Percentiles rank a stretch among this genome's conserved stretches.
phyloP scores from a whole-genome alignment of 2,329 filamentous ascomycete species.

The Pezicula carpinea region DNA sequence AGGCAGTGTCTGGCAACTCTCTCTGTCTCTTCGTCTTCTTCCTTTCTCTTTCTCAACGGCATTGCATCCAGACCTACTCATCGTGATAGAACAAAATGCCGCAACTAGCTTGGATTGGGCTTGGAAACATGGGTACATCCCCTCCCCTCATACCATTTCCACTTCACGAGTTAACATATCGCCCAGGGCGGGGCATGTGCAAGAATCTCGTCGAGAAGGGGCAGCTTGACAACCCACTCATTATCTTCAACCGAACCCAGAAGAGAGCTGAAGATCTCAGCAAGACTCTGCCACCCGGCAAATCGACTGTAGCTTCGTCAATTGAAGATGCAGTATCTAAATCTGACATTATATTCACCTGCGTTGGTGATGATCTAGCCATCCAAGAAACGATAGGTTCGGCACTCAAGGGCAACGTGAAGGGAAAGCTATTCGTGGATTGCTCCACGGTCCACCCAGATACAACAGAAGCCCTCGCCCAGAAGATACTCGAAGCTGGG shows the following conservation, averaged over 20 bases:
- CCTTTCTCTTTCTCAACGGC: background rate
- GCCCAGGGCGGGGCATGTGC: conserved; percentile 59
- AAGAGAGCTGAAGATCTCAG: conserved; percentile 61
- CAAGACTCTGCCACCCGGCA: conserved; percentile 52
- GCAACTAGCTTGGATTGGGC: conserved; percentile 71
- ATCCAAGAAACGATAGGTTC: conserved; percentile 57
- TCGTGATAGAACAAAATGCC: conserved; percentile 38
- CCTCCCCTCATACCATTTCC: background rate
- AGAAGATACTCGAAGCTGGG: conserved; percentile 51
- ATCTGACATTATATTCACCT: conserved; percentile 78
- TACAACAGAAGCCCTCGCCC: conserved; percentile 63
- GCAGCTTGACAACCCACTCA: conserved; percentile 62
- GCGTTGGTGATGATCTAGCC: conserved; percentile 72
- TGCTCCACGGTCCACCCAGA: conserved; percentile 86
- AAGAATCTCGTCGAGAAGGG: conserved; percentile 80
- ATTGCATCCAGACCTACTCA: background rate
- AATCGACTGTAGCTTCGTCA: conserved; percentile 58
- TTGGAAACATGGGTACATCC: conserved; percentile 75
- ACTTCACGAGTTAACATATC: background rate
- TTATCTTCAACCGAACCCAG: conserved; percentile 76
- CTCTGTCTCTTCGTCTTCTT: background rate
- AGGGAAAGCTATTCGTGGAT: conserved; percentile 77
- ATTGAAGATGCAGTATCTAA: conserved; percentile 61
- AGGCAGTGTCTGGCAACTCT: conserved; percentile 8
- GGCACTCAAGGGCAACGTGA: conserved; percentile 51